These are phyloP conservation scores for Trichoderma simmonsii DNA, from an alignment of 2,329 filamentous ascomycete genomes.

Conservation along the genomic window DNA sequence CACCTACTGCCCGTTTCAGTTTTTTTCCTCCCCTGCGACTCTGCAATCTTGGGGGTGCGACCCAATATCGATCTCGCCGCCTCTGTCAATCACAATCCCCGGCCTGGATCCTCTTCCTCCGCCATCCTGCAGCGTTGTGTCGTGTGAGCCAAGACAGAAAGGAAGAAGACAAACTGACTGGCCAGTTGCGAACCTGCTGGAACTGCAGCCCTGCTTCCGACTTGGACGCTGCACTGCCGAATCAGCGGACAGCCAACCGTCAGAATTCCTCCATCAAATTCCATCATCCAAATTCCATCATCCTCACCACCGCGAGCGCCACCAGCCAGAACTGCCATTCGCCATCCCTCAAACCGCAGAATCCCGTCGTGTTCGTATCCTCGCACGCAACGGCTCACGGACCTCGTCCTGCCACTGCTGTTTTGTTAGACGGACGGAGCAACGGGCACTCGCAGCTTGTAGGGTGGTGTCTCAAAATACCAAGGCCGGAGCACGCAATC, in stretches of 20 bases:
- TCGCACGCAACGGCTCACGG: background rate
- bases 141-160: constrained; percentile 4
- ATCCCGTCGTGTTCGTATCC: constrained; percentile 3
- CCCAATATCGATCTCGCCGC: constrained; percentile 6
- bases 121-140: background rate
- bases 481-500: constrained; percentile 20
- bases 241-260: background rate
- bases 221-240: background rate
- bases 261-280: background rate
- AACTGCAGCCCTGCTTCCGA: background rate
- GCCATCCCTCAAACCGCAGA: background rate
- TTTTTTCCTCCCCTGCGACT: background rate
- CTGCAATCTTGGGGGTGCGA: background rate
- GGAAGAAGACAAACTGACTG: background rate
- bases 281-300: background rate
- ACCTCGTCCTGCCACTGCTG: background rate
- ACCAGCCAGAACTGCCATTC: background rate
- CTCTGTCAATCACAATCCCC: background rate
- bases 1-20: background rate
- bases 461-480: constrained; percentile 19
- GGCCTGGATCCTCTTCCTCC: constrained; percentile 1
- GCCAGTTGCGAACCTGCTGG: background rate
- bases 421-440: background rate
- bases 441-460: background rate
- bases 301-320: background rate